Percentiles rank a stretch among this genome's conserved stretches.
Conservation (phyloP, 176 grass and related monocot genomes). For the Eleusine indica region DNA sequence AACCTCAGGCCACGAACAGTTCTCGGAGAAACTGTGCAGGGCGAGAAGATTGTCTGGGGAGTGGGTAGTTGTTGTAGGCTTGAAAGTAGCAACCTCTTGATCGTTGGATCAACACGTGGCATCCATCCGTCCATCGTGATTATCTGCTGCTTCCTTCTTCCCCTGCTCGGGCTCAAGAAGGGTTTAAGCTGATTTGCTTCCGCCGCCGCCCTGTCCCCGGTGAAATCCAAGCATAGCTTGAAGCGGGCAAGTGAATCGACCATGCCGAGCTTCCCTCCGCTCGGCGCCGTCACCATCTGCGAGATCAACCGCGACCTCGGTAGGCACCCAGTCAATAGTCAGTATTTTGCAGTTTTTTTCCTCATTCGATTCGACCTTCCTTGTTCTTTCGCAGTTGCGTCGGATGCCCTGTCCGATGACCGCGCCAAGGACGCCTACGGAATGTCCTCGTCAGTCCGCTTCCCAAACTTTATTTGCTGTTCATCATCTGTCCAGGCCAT, state of each 20-base stretch:
- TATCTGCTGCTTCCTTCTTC: neutral
- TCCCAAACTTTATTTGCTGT: neutral
- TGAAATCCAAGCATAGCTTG: neutral
- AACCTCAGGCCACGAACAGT: neutral
- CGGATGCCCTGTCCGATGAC: constrained; percentile 64
- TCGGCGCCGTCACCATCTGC: constrained; percentile 83
- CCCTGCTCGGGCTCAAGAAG: neutral
- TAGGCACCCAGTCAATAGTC: neutral
- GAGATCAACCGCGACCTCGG: constrained; percentile 94
- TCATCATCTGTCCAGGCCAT: neutral
- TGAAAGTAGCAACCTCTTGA: neutral
- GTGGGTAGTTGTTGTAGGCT: neutral
- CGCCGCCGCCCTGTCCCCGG: neutral
- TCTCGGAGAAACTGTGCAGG: neutral
- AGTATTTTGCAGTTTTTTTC: too few relatives aligned
- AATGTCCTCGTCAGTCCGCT: constrained; percentile 68
- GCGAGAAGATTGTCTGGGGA: too few relatives aligned
- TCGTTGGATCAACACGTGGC: neutral
- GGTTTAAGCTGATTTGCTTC: constrained; percentile 21
- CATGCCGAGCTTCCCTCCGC: constrained; percentile 84
- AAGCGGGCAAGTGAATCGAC: neutral
- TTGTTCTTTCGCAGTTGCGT: constrained; percentile 46
- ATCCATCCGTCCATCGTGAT: neutral
- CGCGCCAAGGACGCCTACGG: constrained; percentile 73
- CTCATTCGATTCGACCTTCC: constrained; percentile 2